Conservation (phyloP, 2,329 filamentous ascomycete genomes). For the Chaetomium strumarium region DNA sequence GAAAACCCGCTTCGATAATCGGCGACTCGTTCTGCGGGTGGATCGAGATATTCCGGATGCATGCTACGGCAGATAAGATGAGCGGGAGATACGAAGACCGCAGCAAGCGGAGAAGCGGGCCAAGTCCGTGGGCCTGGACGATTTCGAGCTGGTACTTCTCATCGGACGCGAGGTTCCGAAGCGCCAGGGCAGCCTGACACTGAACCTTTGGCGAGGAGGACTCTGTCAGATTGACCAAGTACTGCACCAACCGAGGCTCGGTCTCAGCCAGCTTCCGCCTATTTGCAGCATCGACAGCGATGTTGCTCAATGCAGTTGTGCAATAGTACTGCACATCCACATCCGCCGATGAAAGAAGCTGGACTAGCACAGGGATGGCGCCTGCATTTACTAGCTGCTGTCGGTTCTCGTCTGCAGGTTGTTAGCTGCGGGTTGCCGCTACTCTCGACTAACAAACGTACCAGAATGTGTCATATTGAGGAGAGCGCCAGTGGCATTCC, state of each 20-base stretch:
- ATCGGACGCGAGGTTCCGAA: slow-evolving; percentile 92
- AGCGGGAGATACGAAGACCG: slow-evolving; percentile 94
- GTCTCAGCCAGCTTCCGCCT: slow-evolving; percentile 85
- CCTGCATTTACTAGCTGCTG: slow-evolving; percentile 96
- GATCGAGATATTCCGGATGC: slow-evolving; percentile 98
- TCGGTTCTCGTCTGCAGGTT: slow-evolving; percentile 76
- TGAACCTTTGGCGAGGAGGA: slow-evolving; percentile 96
- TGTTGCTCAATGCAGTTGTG: slow-evolving; percentile 96
- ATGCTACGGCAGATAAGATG: slow-evolving; percentile 93
- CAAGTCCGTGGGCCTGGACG: slow-evolving; percentile 79
- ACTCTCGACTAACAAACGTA: slow-evolving; percentile 37
- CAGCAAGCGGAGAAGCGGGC: slow-evolving; percentile 78
- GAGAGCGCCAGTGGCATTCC: slow-evolving; percentile 91
- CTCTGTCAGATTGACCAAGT: slow-evolving; percentile 92
- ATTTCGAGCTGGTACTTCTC: slow-evolving; percentile 99
- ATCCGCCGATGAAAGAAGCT: slow-evolving; percentile 85
- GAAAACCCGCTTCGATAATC: slow-evolving; percentile 94
- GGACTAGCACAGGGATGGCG: slow-evolving; percentile 95
- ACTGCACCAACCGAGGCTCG: slow-evolving; percentile 87
- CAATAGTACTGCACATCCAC: slow-evolving; percentile 99
- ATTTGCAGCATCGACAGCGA: slow-evolving; percentile 89
- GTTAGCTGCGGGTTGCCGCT: slow-evolving; percentile 7
- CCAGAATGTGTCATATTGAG: slow-evolving; percentile 99
- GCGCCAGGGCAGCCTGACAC: slow-evolving; percentile 89
- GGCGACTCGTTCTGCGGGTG: slow-evolving; percentile 96